Evolutionary conservation across 768 basidiomycete species (phyloP).

Genomic region (Lactarius hengduanensis): DNA sequence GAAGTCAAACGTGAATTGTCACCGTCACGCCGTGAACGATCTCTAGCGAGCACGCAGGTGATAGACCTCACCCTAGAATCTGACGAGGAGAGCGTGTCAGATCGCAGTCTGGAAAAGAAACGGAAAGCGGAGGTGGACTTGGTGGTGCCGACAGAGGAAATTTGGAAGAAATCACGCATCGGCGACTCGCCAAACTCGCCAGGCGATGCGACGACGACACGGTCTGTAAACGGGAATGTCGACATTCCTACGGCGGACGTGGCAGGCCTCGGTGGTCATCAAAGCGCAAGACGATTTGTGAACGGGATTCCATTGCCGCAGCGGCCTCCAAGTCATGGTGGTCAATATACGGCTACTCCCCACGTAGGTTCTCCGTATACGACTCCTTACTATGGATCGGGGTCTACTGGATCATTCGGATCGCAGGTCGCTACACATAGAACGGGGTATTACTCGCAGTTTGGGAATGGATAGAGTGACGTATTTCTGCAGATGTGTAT

Average conservation of each 20-base stretch:
- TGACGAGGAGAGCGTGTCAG: constrained; percentile 59
- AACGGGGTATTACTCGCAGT: constrained; percentile 23
- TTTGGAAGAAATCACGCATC: constrained; percentile 68
- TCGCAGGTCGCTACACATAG: constrained; percentile 23
- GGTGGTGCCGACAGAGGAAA: constrained; percentile 57
- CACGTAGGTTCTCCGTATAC: constrained; percentile 13
- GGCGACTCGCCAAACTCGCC: constrained; percentile 31
- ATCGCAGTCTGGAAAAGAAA: constrained; percentile 50
- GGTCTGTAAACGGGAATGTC: constrained; percentile 25
- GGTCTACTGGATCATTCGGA: constrained; percentile 21
- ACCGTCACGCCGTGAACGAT: constrained; percentile 45
- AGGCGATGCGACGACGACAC: constrained; percentile 24
- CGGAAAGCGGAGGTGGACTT: constrained; percentile 55
- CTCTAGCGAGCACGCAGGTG: constrained; percentile 42
- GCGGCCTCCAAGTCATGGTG: constrained; percentile 12
- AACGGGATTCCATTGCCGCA: constrained; percentile 17
- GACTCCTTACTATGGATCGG: constrained; percentile 17
- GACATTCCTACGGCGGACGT: constrained; percentile 20
- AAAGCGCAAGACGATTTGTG: constrained; percentile 27
- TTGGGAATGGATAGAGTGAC: constrained; percentile 21
- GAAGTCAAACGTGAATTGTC: constrained; percentile 76
- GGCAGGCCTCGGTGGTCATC: constrained; percentile 22
- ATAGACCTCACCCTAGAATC: constrained; percentile 85
- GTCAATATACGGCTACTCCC: constrained; percentile 14
- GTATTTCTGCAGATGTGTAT: not conserved